These are phyloP conservation scores for Metarhizium guizhouense DNA, from an alignment of 2,329 filamentous ascomycete species.

Conservation along the genomic window DNA sequence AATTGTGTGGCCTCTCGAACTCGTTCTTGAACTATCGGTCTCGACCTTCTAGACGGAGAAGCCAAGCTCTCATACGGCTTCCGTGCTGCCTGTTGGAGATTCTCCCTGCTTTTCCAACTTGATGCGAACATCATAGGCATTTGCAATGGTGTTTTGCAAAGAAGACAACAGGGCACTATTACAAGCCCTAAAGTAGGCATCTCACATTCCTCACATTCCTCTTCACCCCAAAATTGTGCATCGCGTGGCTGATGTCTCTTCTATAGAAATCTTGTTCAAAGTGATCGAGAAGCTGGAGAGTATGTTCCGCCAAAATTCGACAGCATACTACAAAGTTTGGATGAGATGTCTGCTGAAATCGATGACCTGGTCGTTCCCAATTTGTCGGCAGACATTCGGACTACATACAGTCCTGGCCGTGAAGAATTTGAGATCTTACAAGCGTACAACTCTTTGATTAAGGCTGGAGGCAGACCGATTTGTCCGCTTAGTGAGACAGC, in stretches of 20 bases:
- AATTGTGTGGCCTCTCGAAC: background rate
- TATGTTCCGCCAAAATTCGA: constrained; percentile 4
- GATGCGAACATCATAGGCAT: background rate
- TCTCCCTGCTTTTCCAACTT: background rate
- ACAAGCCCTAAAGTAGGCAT: constrained; percentile 4
- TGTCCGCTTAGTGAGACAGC: constrained; percentile 1
- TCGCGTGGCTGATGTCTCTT: background rate
- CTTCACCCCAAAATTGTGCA: background rate
- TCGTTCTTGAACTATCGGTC: background rate
- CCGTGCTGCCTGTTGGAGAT: background rate
- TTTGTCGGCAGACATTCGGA: background rate
- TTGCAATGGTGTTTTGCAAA: constrained; percentile 4
- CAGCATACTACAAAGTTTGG: constrained; percentile 3
- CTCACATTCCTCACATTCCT: background rate
- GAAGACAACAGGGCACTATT: constrained; percentile 4
- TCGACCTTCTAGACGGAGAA: background rate
- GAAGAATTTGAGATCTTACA: constrained; percentile 5
- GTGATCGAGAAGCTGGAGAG: constrained; percentile 5
- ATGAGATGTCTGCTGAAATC: constrained; percentile 7
- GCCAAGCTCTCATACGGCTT: background rate
- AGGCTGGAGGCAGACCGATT: constrained; percentile 2
- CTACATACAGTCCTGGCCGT: constrained; percentile 2
- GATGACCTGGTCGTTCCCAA: background rate
- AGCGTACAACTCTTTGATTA: constrained; percentile 3
- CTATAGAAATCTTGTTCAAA: background rate